Percentiles rank a stretch among this genome's conserved stretches.
These are phyloP conservation scores for Tetrahymena malaccensis DNA, from an alignment of 73 alveolate species.

Conservation along the genomic window DNA sequence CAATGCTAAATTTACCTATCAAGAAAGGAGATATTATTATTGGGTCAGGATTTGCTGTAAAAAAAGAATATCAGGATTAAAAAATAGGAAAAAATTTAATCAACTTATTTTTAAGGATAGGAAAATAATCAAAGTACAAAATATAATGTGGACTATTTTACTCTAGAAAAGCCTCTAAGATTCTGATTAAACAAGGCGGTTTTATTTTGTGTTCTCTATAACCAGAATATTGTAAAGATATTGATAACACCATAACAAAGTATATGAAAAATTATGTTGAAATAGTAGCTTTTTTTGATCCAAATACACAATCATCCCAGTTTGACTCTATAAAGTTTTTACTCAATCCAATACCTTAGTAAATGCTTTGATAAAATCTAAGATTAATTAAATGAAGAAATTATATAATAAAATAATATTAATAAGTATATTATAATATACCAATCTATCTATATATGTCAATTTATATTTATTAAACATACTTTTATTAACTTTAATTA, in stretches of 20 bases:
- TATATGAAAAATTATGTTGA: neutral
- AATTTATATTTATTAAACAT: no score
- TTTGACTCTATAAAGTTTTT: no score
- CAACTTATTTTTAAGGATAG: neutral
- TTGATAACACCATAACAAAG: neutral
- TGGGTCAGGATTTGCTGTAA: neutral
- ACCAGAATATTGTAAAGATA: neutral
- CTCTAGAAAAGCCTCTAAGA: neutral
- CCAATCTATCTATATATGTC: no score
- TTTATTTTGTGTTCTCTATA: neutral
- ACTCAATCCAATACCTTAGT: no score
- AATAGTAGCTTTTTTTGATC: neutral
- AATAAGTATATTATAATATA: no score
- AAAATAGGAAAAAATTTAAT: neutral
- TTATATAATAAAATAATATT: no score
- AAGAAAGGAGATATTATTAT: neutral
- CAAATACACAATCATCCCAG: neutral
- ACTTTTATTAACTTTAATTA: no score
- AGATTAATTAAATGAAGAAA: no score
- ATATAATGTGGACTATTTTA: neutral
- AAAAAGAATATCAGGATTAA: neutral
- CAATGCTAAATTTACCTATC: neutral
- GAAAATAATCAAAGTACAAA: neutral
- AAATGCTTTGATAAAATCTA: no score
- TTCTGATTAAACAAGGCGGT: neutral